Conservation (phyloP, 106 monocot genomes). For the Dioscorea alata region DNA sequence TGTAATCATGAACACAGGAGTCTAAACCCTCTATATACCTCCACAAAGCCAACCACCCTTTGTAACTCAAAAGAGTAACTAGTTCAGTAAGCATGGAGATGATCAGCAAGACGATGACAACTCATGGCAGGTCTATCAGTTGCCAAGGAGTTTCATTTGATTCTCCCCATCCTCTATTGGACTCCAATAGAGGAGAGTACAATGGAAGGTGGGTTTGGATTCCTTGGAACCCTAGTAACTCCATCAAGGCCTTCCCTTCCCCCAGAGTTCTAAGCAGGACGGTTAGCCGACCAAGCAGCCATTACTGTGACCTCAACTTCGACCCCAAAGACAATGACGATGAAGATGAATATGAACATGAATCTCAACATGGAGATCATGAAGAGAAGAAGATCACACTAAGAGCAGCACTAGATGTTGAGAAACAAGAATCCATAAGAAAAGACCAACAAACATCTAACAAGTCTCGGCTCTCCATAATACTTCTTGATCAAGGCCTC, state of each 20-base stretch:
- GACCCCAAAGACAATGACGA: conserved; percentile 5
- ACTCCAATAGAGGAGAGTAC: not conserved
- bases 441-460: not conserved
- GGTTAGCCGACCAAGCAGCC: conserved; percentile 32
- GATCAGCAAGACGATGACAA: too few species aligned
- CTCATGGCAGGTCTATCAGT: conserved; percentile 18
- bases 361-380: not conserved
- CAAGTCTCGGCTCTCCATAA: conserved; percentile 31
- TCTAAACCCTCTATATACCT: too few species aligned
- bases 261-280: not conserved
- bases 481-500: conserved; percentile 51
- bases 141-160: conserved; percentile 42
- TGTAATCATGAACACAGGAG: too few species aligned
- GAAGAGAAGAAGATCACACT: conserved; percentile 1
- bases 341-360: not conserved
- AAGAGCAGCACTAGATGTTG: not conserved
- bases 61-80: too few species aligned
- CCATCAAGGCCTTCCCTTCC: conserved; percentile 10
- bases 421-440: not conserved
- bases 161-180: not conserved
- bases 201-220: conserved; percentile 28
- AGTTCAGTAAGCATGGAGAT: too few species aligned
- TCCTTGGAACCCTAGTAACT: conserved; percentile 7
- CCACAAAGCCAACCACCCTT: too few species aligned
- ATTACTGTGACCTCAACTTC: conserved; percentile 35